Evolutionary conservation across 306 rosid genomes (phyloP).

Genomic region (Trifolium repens): DNA sequence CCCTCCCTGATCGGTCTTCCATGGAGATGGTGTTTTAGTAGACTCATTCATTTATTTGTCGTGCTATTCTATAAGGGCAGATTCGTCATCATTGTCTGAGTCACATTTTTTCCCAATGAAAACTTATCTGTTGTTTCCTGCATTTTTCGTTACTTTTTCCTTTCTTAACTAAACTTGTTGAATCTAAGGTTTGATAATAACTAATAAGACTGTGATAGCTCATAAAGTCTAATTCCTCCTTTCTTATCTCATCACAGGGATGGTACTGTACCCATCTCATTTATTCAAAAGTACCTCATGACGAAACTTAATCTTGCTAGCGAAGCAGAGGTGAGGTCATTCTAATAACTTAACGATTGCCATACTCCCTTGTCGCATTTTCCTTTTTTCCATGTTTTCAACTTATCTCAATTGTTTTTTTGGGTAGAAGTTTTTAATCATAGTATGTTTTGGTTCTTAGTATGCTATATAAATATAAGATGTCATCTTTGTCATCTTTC

Average conservation of each 20-base stretch:
- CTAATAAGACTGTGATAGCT: conserved; percentile 11
- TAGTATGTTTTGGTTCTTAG: conserved; percentile 7
- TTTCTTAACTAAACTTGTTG: conserved; percentile 21
- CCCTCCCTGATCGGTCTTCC: not conserved
- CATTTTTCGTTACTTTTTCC: conserved; percentile 30
- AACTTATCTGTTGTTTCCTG: conserved; percentile 9
- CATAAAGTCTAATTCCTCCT: conserved; percentile 38
- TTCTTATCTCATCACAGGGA: conserved; percentile 61
- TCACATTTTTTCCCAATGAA: conserved; percentile 21
- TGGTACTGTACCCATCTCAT: conserved; percentile 85
- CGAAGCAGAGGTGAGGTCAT: conserved; percentile 78
- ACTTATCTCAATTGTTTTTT: not conserved
- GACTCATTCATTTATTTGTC: no score
- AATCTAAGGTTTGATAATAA: conserved; percentile 13
- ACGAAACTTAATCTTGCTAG: conserved; percentile 84
- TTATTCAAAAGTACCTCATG: conserved; percentile 83
- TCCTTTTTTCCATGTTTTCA: not conserved
- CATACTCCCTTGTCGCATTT: not conserved
- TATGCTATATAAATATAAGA: conserved; percentile 3
- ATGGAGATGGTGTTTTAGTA: no score
- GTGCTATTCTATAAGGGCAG: no score
- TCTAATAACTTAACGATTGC: conserved; percentile 24
- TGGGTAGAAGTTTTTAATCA: conserved; percentile 6
- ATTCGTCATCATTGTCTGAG: not conserved
- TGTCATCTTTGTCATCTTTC: no score